Evolutionary conservation across 2,329 filamentous ascomycete species (phyloP), one percentile per base, ranked within the genome.

Genomic region (Atkinsonella hypoxylon): DNA sequence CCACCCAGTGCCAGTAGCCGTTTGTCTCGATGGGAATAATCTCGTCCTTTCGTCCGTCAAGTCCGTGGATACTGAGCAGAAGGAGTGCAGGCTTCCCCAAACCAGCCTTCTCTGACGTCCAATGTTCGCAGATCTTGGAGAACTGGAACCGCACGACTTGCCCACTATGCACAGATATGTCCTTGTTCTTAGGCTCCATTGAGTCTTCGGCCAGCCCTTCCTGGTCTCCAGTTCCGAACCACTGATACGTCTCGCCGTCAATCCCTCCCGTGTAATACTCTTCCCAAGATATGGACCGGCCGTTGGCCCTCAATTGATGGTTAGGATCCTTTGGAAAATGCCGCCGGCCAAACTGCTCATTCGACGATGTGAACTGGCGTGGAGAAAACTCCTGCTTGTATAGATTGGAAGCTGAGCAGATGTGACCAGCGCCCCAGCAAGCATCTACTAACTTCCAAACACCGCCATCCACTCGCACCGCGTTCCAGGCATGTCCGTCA

Each of bases 371-470:
- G 58, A 85, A 85, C 55, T 78, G 67, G 8, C 73, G 66, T 0
- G 89, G 79, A 1, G 72, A 76, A 64, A 96, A 95, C 3, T 71
- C 63, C 58, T 84, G 77, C 42, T 77, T 77, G 68, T 89, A 96
- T 1, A 72, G 66, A 51, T 76, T 67, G 15, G 71, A 73, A 47
- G 50, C 56, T 18, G 61, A 72, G 42, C 73, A 67, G 9, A 95
- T 67, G 54, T 79, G 73, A 2, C 91, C 91, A 0, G 91, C 88
- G 39, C 93, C 93, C 93, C 93, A 98, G 63, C 91, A 97, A 0
- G 85, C 69, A 61, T 98, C 93, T 46, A 97, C 70, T 1, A 97
- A 76, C 67, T 96, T 95, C 91, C 91, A 97, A 56, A 82, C 79
- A 2, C 87, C 88, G 26, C 82, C 79, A 59, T 97, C 91, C 52